These are phyloP conservation scores for Paraurostyla sp. DNA, from an alignment of 73 alveolate species.

Conservation along the genomic window DNA sequence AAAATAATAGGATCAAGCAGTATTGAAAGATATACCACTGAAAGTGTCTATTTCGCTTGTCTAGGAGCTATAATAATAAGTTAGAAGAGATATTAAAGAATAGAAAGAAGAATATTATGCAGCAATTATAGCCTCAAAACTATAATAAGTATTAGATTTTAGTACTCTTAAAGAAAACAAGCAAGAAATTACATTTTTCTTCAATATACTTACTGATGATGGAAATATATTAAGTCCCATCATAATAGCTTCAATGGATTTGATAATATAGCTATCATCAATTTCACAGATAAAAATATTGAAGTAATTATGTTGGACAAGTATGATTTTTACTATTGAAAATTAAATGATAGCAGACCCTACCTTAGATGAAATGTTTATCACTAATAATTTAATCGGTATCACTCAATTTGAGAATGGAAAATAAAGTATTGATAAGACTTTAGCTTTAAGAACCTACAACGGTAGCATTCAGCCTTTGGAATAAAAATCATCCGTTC, in stretches of 20 bases:
- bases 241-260: not conserved
- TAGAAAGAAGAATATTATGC: not conserved
- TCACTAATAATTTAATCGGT: not conserved
- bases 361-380: not conserved
- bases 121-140: not conserved
- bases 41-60: not conserved
- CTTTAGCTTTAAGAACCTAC: not conserved
- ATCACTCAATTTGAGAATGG: not conserved
- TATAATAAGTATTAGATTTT: not conserved
- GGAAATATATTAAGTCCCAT: not conserved
- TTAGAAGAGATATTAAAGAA: constrained; percentile 4
- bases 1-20: constrained; percentile 7
- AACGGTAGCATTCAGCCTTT: not conserved
- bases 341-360: not conserved
- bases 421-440: not conserved
- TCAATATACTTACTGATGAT: constrained; percentile 28
- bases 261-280: not conserved
- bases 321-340: not conserved
- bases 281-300: not conserved
- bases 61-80: not conserved
- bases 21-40: not conserved
- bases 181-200: not conserved
- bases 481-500: not conserved
- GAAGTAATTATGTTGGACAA: not conserved
- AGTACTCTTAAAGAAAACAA: not conserved